Base-by-base conservation (phyloP, 495 filamentous ascomycete genomes). In the Entonaema liquescens region DNA sequence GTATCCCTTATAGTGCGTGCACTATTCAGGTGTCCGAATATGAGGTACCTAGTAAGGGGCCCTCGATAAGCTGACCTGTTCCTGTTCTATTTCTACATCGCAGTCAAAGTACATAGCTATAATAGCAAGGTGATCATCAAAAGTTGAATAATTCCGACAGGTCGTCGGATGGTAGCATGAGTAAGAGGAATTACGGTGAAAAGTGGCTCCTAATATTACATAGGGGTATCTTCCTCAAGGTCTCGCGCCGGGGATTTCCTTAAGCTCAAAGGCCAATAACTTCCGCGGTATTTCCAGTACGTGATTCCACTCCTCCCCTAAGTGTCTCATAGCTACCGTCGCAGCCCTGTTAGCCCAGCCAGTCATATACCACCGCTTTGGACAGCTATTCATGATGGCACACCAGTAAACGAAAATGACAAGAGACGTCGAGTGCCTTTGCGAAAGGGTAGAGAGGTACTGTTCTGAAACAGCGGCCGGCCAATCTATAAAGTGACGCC, bases 371-470 rank as follows among this genome's bases (percentile, higher is more conserved):
- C 74, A 73, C 11, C 67, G 56, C 33, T 31, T 68, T 12, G 72
- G 72, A 25, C 72, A 52, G 29, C 66, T 55, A 44, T 70, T 59
- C 74, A 73, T 75, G 23, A 77, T 50, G 35, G 47, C 58, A 60
- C 74, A 77, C 72, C 72, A 75, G 52, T 77, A 68, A 9, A 71
- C 26, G 21, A 75, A 70, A 31, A 75, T 25, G 6, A 77, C 42
- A n/a, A 75, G 60, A 1, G 74, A 70, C 15, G 71, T 56, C 1
- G 62, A 61, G 23, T 75, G 50, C 17, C 23, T 70, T 15, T 55
- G 28, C 19, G 44, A 64, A 54, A 76, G 52, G 8, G 69, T 59
- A 6, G 50, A 31, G 29, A 75, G 53, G 29, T 74, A 73, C 36
- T 67, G 65, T 4, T 54, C 65, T 2, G 61, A 54, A 44, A 75